Percentiles rank a stretch among this genome's conserved stretches.
Conservation (phyloP, 495 filamentous ascomycete genomes). For the Aspergillus conjunctus region DNA sequence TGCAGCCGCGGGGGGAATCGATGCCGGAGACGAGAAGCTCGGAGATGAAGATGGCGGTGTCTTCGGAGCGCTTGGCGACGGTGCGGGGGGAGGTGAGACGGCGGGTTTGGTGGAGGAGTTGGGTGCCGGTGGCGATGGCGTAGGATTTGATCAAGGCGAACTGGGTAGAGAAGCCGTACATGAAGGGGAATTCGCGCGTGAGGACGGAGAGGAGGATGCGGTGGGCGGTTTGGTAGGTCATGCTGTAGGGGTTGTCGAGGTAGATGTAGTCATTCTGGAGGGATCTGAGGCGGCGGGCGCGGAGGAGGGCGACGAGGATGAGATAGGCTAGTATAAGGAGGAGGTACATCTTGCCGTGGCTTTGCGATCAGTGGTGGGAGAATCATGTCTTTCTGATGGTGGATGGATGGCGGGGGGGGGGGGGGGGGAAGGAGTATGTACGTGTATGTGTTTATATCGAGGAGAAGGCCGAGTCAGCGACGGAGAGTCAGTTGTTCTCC, state of each 20-base stretch:
- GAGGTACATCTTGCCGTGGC: not conserved
- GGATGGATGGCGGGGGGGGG: too few relatives aligned
- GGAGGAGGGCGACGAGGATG: conserved; percentile 5
- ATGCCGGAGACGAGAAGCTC: conserved; percentile 8
- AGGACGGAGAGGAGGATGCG: conserved; percentile 2
- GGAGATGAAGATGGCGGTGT: conserved; percentile 10
- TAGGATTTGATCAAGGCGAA: conserved; percentile 15
- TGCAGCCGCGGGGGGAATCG: not conserved
- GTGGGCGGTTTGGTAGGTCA: conserved; percentile 10
- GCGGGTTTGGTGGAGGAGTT: conserved; percentile 11
- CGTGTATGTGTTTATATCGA: not conserved
- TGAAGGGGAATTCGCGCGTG: conserved; percentile 10
- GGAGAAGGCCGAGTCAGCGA: not conserved
- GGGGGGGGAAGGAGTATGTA: too few relatives aligned
- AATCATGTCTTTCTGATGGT: too few relatives aligned
- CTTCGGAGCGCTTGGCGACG: conserved; percentile 14
- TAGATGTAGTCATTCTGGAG: not conserved
- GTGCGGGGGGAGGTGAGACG: conserved; percentile 11
- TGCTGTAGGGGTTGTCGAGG: conserved; percentile 1
- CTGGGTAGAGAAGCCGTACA: conserved; percentile 10
- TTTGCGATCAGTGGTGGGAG: not conserved
- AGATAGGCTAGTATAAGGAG: not conserved
- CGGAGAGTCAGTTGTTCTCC: conserved; percentile 3
- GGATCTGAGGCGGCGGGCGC: not conserved
- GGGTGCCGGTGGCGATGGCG: conserved; percentile 11